These are phyloP conservation scores for Podaxis mareebaensis DNA, from an alignment of 768 basidiomycete species.

Conservation along the genomic window DNA sequence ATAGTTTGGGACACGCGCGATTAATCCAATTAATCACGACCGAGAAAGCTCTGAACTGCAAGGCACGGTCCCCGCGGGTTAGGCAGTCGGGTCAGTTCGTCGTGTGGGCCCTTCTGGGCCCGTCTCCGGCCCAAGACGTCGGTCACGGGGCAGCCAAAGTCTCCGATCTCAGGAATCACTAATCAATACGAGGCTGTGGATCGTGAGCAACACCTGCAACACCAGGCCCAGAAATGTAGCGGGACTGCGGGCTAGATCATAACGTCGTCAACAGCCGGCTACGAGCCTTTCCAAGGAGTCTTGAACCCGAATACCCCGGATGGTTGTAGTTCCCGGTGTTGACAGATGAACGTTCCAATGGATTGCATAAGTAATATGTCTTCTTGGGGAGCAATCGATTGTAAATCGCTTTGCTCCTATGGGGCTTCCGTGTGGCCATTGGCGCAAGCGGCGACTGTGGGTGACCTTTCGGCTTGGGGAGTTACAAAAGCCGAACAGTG, in stretches of 20 bases:
- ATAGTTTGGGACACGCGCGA: no score
- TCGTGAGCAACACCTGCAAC: neutral
- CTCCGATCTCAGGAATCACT: neutral
- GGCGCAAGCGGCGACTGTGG: neutral
- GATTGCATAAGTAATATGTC: neutral
- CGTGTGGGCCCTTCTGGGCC: neutral
- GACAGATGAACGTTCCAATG: neutral
- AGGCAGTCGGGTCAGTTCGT: neutral
- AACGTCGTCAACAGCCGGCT: neutral
- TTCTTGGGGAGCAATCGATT: neutral
- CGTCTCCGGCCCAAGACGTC: neutral
- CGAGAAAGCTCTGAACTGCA: no score
- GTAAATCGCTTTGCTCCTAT: neutral
- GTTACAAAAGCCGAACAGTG: no score
- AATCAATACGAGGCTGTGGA: neutral
- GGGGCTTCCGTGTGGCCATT: neutral
- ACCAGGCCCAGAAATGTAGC: neutral
- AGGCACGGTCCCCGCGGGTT: no score
- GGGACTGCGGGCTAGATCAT: neutral
- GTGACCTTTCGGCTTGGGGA: no score
- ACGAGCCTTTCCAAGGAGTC: no score
- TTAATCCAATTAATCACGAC: no score
- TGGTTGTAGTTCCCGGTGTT: neutral
- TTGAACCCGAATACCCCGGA: no score
- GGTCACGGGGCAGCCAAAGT: neutral